These are phyloP conservation scores for Plantago elongata DNA, from an alignment of 257 asterid genomes.

Conservation along the genomic window DNA sequence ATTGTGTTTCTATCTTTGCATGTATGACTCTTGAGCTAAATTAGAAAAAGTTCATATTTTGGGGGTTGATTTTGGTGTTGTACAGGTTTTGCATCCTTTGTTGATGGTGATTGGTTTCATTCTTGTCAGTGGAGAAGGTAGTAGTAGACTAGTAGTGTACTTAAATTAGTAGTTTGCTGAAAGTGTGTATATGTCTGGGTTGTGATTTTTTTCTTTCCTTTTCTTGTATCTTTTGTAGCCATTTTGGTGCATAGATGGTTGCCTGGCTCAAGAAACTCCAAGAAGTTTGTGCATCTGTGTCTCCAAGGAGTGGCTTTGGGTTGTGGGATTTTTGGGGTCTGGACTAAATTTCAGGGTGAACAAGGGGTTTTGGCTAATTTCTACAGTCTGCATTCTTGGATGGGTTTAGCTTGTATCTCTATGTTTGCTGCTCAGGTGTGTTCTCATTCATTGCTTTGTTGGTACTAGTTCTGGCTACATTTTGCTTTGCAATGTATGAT, in stretches of 20 bases:
- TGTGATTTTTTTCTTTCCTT: neutral
- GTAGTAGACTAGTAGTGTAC: no score
- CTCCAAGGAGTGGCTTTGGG: slow-evolving; percentile 89
- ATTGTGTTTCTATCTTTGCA: slow-evolving; percentile 12
- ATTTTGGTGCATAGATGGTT: slow-evolving; percentile 85
- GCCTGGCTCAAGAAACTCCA: slow-evolving; percentile 78
- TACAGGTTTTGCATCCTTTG: slow-evolving; percentile 82
- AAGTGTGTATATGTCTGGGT: neutral
- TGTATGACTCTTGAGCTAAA: slow-evolving; percentile 1
- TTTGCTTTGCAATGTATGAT: neutral
- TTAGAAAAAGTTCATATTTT: neutral
- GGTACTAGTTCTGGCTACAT: no score
- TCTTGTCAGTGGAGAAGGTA: slow-evolving; percentile 89
- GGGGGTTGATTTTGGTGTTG: slow-evolving; percentile 2
- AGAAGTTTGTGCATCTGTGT: slow-evolving; percentile 72
- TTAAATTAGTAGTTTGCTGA: neutral
- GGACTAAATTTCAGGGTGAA: slow-evolving; percentile 75
- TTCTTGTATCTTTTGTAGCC: slow-evolving; percentile 35
- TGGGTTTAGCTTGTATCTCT: slow-evolving; percentile 64
- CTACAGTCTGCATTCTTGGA: slow-evolving; percentile 91
- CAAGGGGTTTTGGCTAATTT: slow-evolving; percentile 84
- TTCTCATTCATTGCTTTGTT: neutral
- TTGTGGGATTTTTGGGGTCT: slow-evolving; percentile 80
- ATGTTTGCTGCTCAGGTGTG: slow-evolving; percentile 85
- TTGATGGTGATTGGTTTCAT: slow-evolving; percentile 89